Base-by-base conservation (phyloP, 2,329 filamentous ascomycete genomes). In the Coccinonectria pachysandricola region DNA sequence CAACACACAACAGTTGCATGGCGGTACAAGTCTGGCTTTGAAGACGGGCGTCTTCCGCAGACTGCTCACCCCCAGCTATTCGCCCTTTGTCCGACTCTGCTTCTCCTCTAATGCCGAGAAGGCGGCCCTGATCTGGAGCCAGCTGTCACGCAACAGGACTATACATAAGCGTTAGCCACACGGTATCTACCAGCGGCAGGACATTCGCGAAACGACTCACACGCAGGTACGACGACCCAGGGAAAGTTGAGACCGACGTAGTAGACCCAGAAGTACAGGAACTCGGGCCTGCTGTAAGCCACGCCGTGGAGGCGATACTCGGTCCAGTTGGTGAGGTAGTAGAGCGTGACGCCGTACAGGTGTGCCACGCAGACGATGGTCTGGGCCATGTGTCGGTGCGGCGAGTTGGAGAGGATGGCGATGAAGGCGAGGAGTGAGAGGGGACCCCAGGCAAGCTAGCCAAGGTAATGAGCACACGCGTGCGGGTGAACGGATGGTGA, bases 181-280 rank as follows among this genome's bases (percentile, higher is more conserved):
- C 24, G 26, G 20, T 31, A n/a, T n/a, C n/a, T n/a, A n/a, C n/a
- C 3, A 8, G 23, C 3, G 11, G 17, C 10, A 27, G 12, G 8
- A 24, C 17, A 7, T 17, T 14, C 4, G n/a, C n/a, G n/a, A n/a
- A n/a, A n/a, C n/a, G n/a, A 62, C 68, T 54, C 42, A 75, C 71
- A 43, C 3, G 56, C 40, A 5, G 74, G 74, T 13, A 76, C 59
- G 1, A 74, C 39, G 1, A 59, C 64, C 74, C 74, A 79, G 1
- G 72, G 69, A 10, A 62, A 45, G 42, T 79, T 79, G 47, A 75
- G 66, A 3, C 65, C 66, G 5, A 71, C 55, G 34, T 73, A 78
- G 40, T 78, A 79, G 11, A 70, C 54, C 72, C 72, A 78, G 40
- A 68, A 75, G 40, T 79, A 79, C 15, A 69, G 45, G 12, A 58